Base-by-base conservation (phyloP, 208 protist genomes). In the Novymonas esmeraldas region DNA sequence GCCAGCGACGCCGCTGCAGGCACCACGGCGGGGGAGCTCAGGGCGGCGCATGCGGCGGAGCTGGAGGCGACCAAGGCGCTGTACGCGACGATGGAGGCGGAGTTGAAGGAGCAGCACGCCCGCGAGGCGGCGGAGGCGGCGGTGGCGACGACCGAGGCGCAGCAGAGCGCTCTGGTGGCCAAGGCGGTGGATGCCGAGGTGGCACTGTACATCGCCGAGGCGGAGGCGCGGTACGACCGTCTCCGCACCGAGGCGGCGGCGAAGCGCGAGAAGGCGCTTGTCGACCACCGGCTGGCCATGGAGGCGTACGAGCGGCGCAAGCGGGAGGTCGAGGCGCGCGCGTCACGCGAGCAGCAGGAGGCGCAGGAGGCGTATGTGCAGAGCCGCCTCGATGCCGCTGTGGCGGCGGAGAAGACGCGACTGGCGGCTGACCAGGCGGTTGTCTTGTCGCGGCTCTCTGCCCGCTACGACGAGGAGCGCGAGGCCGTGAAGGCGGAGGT, bases 171-270 rank as follows among this genome's bases (percentile, higher is more conserved):
- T 9, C 46, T 77, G 18, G 55, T 90, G 10, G 55, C 74, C 14
- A 72, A 63, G 60, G 90, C 85, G 11, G 66, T 92, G n/a, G 80
- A 70, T 24, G 64, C 64, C 14, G 89, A 87, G 36, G 48, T 92
- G 33, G 67, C 59, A 16, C 48, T 83, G 16, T 91, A 87, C 57
- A 60, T 64, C 20, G 70, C 67, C 46, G 77, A 95, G 76, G 62
- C 73, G 28, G 49, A 44, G 24, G 71, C 79, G 9, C 77, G 76
- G 20, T 69, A 83, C 13, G 70, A 82, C 49, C 45, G 78, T 39
- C 68, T 84, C 67, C 54, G 59, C 31, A 55, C 68, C 28, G 84
- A 85, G 39, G 64, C 78, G 46, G 76, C 84, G 14, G 73, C 75
- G n/a, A 83, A 90, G 76, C 64, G 70, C n/a, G 76, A 78, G 29